Base-by-base conservation (phyloP, 1,284 basidiomycete species). In the Ceratobasidium sp. region DNA sequence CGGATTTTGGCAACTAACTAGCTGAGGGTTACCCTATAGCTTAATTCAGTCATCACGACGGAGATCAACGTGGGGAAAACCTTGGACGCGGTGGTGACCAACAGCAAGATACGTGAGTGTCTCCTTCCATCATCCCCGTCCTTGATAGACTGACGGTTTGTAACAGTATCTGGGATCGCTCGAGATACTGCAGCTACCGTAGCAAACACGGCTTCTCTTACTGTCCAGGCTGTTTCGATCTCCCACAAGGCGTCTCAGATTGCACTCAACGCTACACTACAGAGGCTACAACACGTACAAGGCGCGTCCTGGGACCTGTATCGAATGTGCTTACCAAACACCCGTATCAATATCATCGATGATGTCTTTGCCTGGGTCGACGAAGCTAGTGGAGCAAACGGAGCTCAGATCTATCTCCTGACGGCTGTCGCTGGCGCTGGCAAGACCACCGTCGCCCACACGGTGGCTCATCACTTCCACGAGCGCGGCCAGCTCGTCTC, bases 381-480 rank as follows among this genome's bases (percentile, higher is more conserved):
- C 30, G 3, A 13, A 16, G 18, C 32, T 2, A n/a, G 26, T 2
- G n/a, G 14, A 14, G 6, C 32, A 16, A 30, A 46, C 26, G 57
- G 23, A 9, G 26, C 52, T 13, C 32, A 50, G 16, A 47, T 73
- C 52, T 54, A 46, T 38, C 59, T 62, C 23, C 49, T 73, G 1
- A 63, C 50, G 9, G 77, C 74, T 41, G 75, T 76, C 16, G 74
- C 77, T 28, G 77, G 77, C 7, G 73, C 61, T 23, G 78, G 72
- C 1, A 73, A 73, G 41, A 57, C 57, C 2, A 38, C 72, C 0
- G 23, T 73, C 7, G 61, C 72, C 2, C 59, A 73, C 26, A 55
- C 61, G 0, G 16, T 73, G 9, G 61, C 61, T 21, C 9, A 35
- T 9, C 32, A 11, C 21, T 58, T 32, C 26, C 1, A 3, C 5